Evolutionary conservation across 2,329 filamentous ascomycete species (phyloP), one percentile per base, ranked within the genome.

Genomic region (Pseudocercospora pini-densiflorae): DNA sequence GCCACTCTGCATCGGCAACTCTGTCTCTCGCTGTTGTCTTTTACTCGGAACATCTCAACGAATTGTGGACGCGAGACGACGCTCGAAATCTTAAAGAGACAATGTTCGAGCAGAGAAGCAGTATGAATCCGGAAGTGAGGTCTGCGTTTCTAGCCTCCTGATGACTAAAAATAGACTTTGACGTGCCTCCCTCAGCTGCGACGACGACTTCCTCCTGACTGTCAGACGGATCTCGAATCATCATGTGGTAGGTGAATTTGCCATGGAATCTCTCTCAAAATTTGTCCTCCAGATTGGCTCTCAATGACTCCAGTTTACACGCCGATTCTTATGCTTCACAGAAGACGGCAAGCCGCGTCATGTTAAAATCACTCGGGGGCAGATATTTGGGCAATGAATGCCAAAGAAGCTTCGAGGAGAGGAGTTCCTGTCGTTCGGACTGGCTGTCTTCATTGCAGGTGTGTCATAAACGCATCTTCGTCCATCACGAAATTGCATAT

Each of bases 371-470:
- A 40, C 1, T 40, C 36, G 14, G n/a, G 16, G 14, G 36, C 36
- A n/a, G 16, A 40, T n/a, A n/a, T 40, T 40, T 40, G 36, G 36
- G 36, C 36, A 40, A 40, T 40, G 36, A 40, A 7, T 4, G 36
- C 36, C 36, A 40, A 5, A 40, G 36, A n/a, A 40, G 2, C 14
- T 40, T 40, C 36, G 14, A 40, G 36, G 36, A 40, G 36, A 40
- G 5, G 4, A 5, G 9, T 21, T 40, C 14, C 54, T 21, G 5
- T 61, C 16, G 36, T 61, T 36, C 45, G 59, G 10, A 61, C 59
- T 7, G 59, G 59, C 16, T 61, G 59, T 53, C 31, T 61, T 12
- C 6, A 24, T 33, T 61, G 59, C 43, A 24, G 59, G 59, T 61
- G 19, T 9, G 33, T n/a, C 16, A 27, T 29, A 6, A 36, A 23